These are phyloP conservation scores for Lecanicillium sp. DNA, from an alignment of 2,329 filamentous ascomycete species.

Conservation along the genomic window DNA sequence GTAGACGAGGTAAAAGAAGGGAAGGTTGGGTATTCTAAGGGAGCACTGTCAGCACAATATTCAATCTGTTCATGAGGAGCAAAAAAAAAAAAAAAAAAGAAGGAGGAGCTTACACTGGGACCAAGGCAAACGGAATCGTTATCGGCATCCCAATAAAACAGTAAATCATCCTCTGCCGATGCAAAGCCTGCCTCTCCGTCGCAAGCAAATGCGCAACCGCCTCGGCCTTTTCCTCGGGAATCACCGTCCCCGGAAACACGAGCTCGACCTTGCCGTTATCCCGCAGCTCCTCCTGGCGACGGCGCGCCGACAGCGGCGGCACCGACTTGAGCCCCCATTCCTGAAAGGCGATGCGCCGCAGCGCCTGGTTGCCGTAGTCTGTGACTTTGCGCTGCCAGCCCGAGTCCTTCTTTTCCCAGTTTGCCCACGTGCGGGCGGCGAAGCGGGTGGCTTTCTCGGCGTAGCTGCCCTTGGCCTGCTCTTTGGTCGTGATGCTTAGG, in stretches of 20 bases:
- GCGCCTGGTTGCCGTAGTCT: conserved; percentile 73
- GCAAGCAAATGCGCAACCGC: conserved; percentile 62
- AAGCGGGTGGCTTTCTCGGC: conserved; percentile 63
- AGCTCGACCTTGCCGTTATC: conserved; percentile 62
- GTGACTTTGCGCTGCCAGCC: conserved; percentile 89
- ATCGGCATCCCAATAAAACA: conserved; percentile 78
- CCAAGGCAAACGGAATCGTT: conserved; percentile 68
- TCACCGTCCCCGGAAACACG: conserved; percentile 64
- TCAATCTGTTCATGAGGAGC: no score
- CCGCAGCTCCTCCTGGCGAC: conserved; percentile 53
- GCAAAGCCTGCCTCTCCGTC: conserved; percentile 71
- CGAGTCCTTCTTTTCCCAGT: conserved; percentile 75
- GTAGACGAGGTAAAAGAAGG: conserved; percentile 93
- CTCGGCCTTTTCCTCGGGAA: conserved; percentile 55
- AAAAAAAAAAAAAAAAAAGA: no score
- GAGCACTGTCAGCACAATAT: no score
- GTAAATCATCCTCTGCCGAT: conserved; percentile 70
- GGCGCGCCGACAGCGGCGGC: conserved; percentile 65
- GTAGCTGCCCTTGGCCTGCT: conserved; percentile 37
- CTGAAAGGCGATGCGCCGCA: conserved; percentile 85
- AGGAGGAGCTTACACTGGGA: conserved; percentile 65
- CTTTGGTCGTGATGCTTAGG: conserved; percentile 46
- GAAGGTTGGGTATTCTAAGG: conserved; percentile 76
- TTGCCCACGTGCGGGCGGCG: conserved; percentile 70
- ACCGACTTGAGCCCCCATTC: conserved; percentile 98